Evolutionary conservation across 306 rosid species (phyloP), one percentile per base, ranked within the genome.

Genomic region (Hippophae rhamnoides): DNA sequence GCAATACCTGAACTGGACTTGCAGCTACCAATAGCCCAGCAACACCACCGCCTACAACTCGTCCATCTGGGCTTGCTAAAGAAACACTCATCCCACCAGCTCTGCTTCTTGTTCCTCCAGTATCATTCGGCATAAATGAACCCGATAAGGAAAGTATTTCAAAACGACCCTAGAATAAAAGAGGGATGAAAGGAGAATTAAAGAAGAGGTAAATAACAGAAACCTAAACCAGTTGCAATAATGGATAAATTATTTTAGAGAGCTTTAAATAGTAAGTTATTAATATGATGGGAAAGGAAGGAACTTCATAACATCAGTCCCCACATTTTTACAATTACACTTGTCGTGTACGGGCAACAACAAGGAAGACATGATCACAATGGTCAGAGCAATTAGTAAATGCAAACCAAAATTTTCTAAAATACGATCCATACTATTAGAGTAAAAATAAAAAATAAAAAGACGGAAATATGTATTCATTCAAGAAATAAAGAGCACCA

Each of bases 51-150:
- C 97, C 97, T 49, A 90, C 90, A 6, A 90, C 97, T 8, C 96
- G 97, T 18, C 97, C 97, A 49, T 87, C 94, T 14, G 97, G 95
- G 78, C 96, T 83, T 25, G 85, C 89, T 63, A 90, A 72, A 60
- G 96, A 84, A 58, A 90, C 89, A 56, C 97, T 90, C 97, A 90
- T 87, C 62, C 97, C 97, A 45, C 97, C 97, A 3, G 97, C 72
- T 83, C 97, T 77, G 84, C 96, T 87, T 66, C 94, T 81, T 6
- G 96, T 81, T 66, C 92, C 97, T 56, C 83, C 96, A 58, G 76
- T 81, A 47, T 90, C 96, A 58, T 3, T 90, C 7, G 97, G 95
- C 90, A 81, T 81, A 78, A 90, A 90, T 10, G 97, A 90, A 62
- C 97, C 97, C 8, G 96, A 81, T 69, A 90, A 71, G 13, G 96